Conservation (phyloP, 2,329 filamentous ascomycete species). For the Cladophialophora carrionii region DNA sequence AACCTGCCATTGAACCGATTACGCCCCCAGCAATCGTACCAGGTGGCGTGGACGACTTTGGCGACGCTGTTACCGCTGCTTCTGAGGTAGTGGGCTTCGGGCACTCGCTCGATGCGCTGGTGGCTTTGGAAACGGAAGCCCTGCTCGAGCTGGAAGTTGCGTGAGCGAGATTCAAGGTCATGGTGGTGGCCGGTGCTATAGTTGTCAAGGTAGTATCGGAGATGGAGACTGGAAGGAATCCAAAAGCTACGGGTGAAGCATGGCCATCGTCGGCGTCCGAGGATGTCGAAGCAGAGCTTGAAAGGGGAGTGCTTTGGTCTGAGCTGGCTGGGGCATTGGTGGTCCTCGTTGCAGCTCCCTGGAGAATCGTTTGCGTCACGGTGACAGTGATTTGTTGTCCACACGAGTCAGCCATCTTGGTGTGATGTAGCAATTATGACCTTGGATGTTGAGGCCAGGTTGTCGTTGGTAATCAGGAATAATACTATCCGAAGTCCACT, state of each 20-base stretch:
- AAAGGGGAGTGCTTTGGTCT: neutral
- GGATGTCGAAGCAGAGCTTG: constrained; percentile 2
- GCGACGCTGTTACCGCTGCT: constrained; percentile 5
- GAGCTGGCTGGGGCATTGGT: constrained; percentile 7
- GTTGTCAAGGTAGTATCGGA: constrained; percentile 20
- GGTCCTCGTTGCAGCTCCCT: constrained; percentile 29
- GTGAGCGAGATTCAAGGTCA: constrained; percentile 25
- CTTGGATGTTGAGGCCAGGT: neutral
- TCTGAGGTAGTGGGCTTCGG: constrained; percentile 14
- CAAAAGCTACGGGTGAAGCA: constrained; percentile 2
- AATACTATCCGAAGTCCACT: neutral
- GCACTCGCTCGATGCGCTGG: constrained; percentile 12
- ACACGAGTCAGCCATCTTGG: constrained; percentile 17
- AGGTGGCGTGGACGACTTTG: constrained; percentile 3
- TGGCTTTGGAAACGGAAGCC: neutral
- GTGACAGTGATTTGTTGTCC: constrained; percentile 23
- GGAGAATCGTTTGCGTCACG: constrained; percentile 28
- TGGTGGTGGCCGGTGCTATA: constrained; percentile 22
- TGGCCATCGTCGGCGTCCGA: neutral
- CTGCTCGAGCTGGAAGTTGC: constrained; percentile 14
- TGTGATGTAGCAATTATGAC: neutral
- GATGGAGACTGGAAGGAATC: constrained; percentile 4
- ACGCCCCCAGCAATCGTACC: constrained; percentile 33
- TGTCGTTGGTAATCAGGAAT: neutral
- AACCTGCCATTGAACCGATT: constrained; percentile 30